Conservation (phyloP, 306 rosid genomes). For the Citrullus colocynthis region DNA sequence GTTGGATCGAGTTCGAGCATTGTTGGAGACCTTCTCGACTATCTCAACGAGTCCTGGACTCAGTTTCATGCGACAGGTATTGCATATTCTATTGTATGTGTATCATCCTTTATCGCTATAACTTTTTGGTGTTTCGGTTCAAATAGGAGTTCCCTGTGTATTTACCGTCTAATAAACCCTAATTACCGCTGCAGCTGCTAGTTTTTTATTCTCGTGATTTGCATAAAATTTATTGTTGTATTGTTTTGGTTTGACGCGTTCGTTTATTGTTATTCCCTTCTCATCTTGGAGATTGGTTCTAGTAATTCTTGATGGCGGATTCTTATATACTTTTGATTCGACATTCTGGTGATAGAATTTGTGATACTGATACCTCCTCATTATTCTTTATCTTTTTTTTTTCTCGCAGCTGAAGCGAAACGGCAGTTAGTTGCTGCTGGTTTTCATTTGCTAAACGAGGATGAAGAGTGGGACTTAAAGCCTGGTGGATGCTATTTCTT, state of each 20-base stretch:
- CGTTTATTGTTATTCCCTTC: not conserved
- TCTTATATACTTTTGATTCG: not conserved
- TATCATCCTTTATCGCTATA: not conserved
- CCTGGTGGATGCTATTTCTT: slow-evolving; percentile 94
- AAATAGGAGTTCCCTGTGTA: not conserved
- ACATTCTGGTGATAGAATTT: not conserved
- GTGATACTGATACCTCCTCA: not conserved
- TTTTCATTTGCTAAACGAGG: slow-evolving; percentile 59
- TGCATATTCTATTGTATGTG: not conserved
- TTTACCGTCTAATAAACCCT: not conserved
- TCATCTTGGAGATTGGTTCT: not conserved
- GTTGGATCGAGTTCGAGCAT: slow-evolving; percentile 35
- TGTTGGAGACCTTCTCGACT: slow-evolving; percentile 63
- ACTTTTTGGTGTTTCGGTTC: not conserved
- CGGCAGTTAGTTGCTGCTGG: slow-evolving; percentile 66
- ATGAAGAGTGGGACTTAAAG: slow-evolving; percentile 76
- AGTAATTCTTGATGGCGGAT: not conserved
- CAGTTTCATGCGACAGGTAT: slow-evolving; percentile 94
- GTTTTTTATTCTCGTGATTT: not conserved
- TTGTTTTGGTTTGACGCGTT: not conserved
- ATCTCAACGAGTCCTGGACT: slow-evolving; percentile 91
- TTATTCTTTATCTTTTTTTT: not conserved
- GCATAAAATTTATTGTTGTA: not conserved
- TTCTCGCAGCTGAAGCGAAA: slow-evolving; percentile 71
- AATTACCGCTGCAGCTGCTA: not conserved